These are phyloP conservation scores for Cladophialophora psammophila DNA, from an alignment of 2,329 filamentous ascomycete species.

Conservation along the genomic window DNA sequence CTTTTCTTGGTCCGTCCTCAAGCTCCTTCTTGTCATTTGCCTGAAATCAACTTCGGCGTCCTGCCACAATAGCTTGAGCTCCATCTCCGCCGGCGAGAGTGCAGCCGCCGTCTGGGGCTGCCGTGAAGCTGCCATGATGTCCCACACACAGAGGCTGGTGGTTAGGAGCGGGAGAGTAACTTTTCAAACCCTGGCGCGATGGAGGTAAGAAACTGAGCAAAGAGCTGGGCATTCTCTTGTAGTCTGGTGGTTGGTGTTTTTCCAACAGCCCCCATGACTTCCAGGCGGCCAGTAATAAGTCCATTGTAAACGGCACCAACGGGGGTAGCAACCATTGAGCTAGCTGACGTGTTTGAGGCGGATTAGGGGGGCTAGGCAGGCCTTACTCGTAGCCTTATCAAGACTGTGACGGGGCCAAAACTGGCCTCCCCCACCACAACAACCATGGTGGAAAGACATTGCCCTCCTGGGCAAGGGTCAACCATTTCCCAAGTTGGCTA, in stretches of 20 bases:
- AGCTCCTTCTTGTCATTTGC: constrained; percentile 8
- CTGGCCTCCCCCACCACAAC: not conserved
- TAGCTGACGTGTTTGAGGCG: not conserved
- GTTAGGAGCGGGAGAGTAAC: not conserved
- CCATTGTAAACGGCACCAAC: not conserved
- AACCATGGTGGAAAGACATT: too few relatives aligned
- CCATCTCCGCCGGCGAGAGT: constrained; percentile 8
- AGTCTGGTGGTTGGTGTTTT: not conserved
- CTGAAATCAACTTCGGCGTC: constrained; percentile 11
- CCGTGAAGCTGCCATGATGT: not conserved
- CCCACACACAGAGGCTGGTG: not conserved
- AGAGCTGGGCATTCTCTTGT: not conserved
- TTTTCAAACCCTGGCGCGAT: not conserved
- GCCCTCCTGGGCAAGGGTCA: too few relatives aligned
- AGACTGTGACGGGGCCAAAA: not conserved
- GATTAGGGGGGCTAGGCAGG: not conserved
- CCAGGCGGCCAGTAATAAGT: not conserved
- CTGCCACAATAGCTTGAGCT: constrained; percentile 10
- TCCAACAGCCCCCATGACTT: not conserved
- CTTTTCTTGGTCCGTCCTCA: constrained; percentile 7
- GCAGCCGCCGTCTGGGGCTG: constrained; percentile 4
- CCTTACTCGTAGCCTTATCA: not conserved
- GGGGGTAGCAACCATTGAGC: not conserved
- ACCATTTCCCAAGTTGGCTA: too few relatives aligned
- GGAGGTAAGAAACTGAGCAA: not conserved